These are phyloP conservation scores for Coemansia sp. DNA, from an alignment of 192 early-diverging fungal genomes.

Conservation along the genomic window DNA sequence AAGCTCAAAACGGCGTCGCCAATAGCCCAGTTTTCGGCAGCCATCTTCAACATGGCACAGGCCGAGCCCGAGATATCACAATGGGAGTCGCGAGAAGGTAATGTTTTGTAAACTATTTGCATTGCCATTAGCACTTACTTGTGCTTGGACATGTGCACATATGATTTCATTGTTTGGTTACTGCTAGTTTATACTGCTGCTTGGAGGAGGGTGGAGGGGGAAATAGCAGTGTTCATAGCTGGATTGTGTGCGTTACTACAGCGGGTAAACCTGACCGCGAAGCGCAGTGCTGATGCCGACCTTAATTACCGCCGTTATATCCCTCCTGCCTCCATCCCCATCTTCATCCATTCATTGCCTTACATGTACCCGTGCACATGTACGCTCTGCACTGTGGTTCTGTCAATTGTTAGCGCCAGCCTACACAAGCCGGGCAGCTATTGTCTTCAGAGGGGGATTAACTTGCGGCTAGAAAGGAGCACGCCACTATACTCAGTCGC, in stretches of 20 bases:
- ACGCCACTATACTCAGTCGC: conserved; percentile 12
- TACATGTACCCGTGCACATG: background rate
- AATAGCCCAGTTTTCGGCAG: conserved; percentile 11
- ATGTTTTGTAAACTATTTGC: background rate
- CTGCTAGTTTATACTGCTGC: conserved; percentile 3
- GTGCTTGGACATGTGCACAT: background rate
- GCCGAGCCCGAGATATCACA: conserved; percentile 13
- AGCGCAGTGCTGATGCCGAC: background rate
- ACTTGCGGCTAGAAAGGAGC: conserved; percentile 1
- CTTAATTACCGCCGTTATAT: conserved; percentile 9
- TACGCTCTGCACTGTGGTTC: background rate
- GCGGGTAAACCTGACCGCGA: conserved; percentile 20
- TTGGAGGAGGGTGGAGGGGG: conserved; percentile 3
- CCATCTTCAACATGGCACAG: conserved; percentile 12
- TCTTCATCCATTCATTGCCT: conserved; percentile 16
- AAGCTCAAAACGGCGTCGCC: conserved; percentile 2
- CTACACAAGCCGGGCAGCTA: background rate
- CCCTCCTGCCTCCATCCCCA: conserved; percentile 3
- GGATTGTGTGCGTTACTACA: conserved; percentile 10
- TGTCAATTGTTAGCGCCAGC: conserved; percentile 6
- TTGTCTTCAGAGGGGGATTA: conserved; percentile 2
- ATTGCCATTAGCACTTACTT: background rate
- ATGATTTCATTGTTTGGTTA: background rate
- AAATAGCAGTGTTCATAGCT: background rate
- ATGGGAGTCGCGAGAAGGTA: conserved; percentile 20